These are phyloP conservation scores for Saccharomyces hybrid DNA, from an alignment of 1,139 yeast species.

Conservation along the genomic window DNA sequence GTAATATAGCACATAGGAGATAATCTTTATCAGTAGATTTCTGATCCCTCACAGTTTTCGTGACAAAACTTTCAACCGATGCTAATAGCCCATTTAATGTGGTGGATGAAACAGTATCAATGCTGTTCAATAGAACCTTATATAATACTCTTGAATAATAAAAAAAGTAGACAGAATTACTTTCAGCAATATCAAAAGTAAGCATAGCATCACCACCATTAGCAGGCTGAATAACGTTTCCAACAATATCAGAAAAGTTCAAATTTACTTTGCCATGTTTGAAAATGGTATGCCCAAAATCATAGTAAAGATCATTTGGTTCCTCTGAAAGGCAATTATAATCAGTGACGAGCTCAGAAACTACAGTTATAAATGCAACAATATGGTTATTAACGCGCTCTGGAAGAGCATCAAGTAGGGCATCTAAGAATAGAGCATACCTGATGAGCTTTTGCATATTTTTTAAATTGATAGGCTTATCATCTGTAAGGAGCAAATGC, in stretches of 20 bases:
- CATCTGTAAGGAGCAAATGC: constrained; percentile 29
- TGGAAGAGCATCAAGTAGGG: constrained; percentile 13
- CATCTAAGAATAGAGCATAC: constrained; percentile 24
- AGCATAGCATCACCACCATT: neutral
- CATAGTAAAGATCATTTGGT: constrained; percentile 17
- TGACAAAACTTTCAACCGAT: constrained; percentile 32
- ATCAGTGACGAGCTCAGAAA: constrained; percentile 35
- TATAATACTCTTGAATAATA: constrained; percentile 28
- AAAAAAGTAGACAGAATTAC: constrained; percentile 11
- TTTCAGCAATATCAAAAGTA: neutral
- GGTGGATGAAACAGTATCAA: constrained; percentile 31
- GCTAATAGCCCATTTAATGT: constrained; percentile 29
- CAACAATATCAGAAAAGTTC: constrained; percentile 24
- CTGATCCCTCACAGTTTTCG: constrained; percentile 25
- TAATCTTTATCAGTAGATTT: constrained; percentile 22
- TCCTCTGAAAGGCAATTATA: constrained; percentile 27
- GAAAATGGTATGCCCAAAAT: constrained; percentile 17
- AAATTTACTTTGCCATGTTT: constrained; percentile 7
- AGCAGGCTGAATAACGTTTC: constrained; percentile 4
- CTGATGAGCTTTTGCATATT: constrained; percentile 15
- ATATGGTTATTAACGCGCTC: constrained; percentile 14
- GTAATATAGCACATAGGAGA: constrained; percentile 35
- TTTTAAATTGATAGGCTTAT: constrained; percentile 12
- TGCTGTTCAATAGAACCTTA: constrained; percentile 23
- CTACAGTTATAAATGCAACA: constrained; percentile 26